Conservation (phyloP, 768 basidiomycete species). For the Collybia sordida region DNA sequence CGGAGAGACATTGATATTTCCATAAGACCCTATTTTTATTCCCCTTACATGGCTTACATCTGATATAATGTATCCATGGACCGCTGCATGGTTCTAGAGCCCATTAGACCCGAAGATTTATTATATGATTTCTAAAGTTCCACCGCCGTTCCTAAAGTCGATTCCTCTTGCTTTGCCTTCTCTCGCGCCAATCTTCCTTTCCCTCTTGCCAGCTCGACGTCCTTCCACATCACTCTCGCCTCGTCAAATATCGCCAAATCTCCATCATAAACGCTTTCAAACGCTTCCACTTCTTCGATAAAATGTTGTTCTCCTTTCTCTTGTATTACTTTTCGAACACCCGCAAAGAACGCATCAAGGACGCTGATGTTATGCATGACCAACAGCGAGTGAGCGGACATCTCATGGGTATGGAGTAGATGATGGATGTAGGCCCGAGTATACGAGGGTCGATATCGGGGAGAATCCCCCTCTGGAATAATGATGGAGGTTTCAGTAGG, state of each 20-base stretch:
- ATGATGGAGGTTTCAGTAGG: conserved; percentile 14
- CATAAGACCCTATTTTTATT: no score
- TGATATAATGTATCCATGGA: no score
- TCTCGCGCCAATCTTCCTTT: conserved; percentile 75
- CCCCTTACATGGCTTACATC: no score
- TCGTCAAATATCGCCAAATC: conserved; percentile 41
- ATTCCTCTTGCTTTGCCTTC: conserved; percentile 37
- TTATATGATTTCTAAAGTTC: no score
- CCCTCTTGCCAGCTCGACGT: conserved; percentile 69
- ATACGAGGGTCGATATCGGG: conserved; percentile 29
- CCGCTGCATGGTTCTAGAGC: no score
- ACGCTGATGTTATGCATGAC: conserved; percentile 75
- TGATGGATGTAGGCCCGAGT: conserved; percentile 79
- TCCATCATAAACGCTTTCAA: conserved; percentile 53
- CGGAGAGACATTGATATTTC: no score
- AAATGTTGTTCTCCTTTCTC: conserved; percentile 22
- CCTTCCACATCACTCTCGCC: conserved; percentile 58
- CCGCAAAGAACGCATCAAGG: conserved; percentile 61
- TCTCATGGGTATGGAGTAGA: conserved; percentile 85
- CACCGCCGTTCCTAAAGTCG: no score
- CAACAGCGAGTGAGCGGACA: conserved; percentile 79
- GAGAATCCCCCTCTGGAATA: neutral
- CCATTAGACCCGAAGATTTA: no score
- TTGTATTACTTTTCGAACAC: conserved; percentile 43
- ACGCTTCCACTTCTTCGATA: conserved; percentile 47